Evolutionary conservation across 1,284 basidiomycete genomes (phyloP), one percentile per base, ranked within the genome.

Genomic region (Taiwanofungus camphoratus): DNA sequence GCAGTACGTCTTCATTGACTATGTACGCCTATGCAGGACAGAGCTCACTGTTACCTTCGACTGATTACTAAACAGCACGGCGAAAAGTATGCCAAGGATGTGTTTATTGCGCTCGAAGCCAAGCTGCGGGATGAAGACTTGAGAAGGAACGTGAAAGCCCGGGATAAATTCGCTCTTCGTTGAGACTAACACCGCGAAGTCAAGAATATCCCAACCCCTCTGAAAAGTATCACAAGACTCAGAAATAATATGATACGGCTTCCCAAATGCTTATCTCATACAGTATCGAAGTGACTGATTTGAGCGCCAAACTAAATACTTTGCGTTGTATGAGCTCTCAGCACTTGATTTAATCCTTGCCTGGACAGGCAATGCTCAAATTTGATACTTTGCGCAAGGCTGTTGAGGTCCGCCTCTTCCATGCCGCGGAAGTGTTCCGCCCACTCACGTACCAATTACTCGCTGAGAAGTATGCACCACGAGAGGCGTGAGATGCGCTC

Each of bases 391-490:
- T 69, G 66, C 5, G 81, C 79, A 9, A 85, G 62, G 47, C 60
- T 67, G 40, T 83, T 79, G 38, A 85, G 57, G 59, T 85, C 73
- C n/a, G 65, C 66, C 51, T 69, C 58, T 18, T 55, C 66, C 63
- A 79, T 70, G 2, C 74, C 80, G 18, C 62, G 61, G 59, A 87
- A 81, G 48, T 76, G 69, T 36, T 75, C 74, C 0, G 81, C 82
- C 73, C 77, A 87, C 52, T 85, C 80, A 46, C 64, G 63, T 20
- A 78, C 73, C 49, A 87, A 59, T 53, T 76, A 81, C 57, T 87
- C 81, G 2, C 73, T 71, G 3, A 87, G 60, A n/a, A 87, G 64
- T 35, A 78, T 80, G 52, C 76, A 76, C 31, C 81, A 68, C 4
- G 76, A 65, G 23, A 82, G 56, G 27, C 79, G 69, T 1, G 68